phyloP scores from a whole-genome alignment of 495 filamentous ascomycete species.

The Aspergillus affinis region DNA sequence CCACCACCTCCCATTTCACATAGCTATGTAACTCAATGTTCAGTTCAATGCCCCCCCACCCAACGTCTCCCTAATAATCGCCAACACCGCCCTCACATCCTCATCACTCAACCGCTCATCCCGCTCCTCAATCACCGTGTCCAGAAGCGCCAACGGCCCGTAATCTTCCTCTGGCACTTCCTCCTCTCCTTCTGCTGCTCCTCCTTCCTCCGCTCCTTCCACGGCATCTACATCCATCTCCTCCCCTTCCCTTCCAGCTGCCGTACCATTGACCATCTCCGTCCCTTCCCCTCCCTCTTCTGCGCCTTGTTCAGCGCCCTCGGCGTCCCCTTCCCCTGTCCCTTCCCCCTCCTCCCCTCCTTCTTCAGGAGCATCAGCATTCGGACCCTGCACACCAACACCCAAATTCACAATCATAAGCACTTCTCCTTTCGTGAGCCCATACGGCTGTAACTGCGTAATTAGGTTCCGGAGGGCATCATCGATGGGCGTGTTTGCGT shows the following conservation, averaged over 20 bases:
- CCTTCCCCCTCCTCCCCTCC: not conserved
- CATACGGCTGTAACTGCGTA: slow-evolving; percentile 41
- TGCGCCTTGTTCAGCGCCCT: slow-evolving; percentile 10
- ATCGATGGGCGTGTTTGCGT: slow-evolving; percentile 34
- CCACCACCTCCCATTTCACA: not conserved
- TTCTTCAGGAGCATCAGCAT: not conserved
- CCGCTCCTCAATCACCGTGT: slow-evolving; percentile 46
- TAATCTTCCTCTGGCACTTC: slow-evolving; percentile 34
- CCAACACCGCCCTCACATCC: slow-evolving; percentile 35
- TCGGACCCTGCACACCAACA: slow-evolving; percentile 24
- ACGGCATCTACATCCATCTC: slow-evolving; percentile 13
- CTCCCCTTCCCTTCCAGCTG: slow-evolving; percentile 17
- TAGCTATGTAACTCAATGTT: not conserved
- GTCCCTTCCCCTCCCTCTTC: slow-evolving; percentile 10
- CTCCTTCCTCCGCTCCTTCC: slow-evolving; percentile 19
- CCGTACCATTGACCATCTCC: slow-evolving; percentile 11
- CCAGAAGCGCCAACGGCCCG: slow-evolving; percentile 39
- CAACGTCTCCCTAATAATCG: slow-evolving; percentile 38
- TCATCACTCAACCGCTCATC: slow-evolving; percentile 40
- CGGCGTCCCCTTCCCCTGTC: not conserved
- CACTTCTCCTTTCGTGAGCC: slow-evolving; percentile 61
- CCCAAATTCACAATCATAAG: slow-evolving; percentile 64
- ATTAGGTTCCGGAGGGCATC: slow-evolving; percentile 42
- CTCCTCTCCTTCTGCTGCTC: slow-evolving; percentile 18
- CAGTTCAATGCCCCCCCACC: slow-evolving; percentile 5